Conservation (phyloP, 2,329 filamentous ascomycete species). For the Hypoxylon sp. region DNA sequence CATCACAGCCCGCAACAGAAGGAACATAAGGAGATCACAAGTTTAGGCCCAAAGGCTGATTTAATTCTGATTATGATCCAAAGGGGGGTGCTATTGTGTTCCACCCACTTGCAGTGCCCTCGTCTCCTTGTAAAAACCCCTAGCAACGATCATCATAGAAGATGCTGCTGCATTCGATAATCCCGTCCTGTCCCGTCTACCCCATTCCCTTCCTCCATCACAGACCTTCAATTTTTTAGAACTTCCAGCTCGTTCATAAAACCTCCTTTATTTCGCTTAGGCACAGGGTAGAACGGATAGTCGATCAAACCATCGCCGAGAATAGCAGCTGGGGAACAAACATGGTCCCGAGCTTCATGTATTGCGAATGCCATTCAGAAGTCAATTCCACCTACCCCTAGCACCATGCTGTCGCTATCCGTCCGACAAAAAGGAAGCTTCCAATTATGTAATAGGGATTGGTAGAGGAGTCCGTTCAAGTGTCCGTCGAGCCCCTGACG, state of each 20-base stretch:
- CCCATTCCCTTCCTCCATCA: not conserved
- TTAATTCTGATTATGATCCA: slow-evolving; percentile 32
- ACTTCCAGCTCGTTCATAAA: too few relatives aligned
- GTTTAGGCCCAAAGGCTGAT: slow-evolving; percentile 13
- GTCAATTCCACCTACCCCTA: slow-evolving; percentile 15
- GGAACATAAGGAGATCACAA: not conserved
- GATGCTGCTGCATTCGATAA: slow-evolving; percentile 10
- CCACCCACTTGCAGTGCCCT: slow-evolving; percentile 11
- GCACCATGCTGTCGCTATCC: slow-evolving; percentile 28
- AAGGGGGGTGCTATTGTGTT: slow-evolving; percentile 7
- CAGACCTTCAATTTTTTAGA: slow-evolving; percentile 7
- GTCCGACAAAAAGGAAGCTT: slow-evolving; percentile 20
- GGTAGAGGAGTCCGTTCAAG: not conserved
- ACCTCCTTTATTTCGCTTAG: too few relatives aligned
- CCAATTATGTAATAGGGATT: slow-evolving; percentile 8
- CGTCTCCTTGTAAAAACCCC: too few relatives aligned
- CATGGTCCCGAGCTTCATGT: too few relatives aligned
- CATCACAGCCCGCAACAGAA: not conserved
- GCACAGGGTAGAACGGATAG: too few relatives aligned
- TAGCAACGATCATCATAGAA: slow-evolving; percentile 13
- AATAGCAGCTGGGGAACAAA: too few relatives aligned
- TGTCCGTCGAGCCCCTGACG: slow-evolving; percentile 23
- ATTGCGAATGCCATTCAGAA: slow-evolving; percentile 32
- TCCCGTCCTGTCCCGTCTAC: slow-evolving; percentile 5
- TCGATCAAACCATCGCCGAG: too few relatives aligned